Evolutionary conservation across 1,284 basidiomycete genomes (phyloP).

Genomic region (Tremellales sp.): DNA sequence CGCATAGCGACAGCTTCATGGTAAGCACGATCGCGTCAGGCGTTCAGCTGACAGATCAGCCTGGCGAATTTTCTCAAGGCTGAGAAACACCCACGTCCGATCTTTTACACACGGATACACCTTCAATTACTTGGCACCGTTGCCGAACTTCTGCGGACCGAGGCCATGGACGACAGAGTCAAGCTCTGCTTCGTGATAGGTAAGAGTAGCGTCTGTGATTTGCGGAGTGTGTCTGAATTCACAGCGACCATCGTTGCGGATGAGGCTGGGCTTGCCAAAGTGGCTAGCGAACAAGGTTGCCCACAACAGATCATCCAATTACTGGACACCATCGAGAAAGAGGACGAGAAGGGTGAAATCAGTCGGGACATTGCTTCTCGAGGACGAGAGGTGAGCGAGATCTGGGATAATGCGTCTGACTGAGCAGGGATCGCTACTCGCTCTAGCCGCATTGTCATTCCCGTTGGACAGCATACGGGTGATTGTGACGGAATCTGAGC

Average conservation of each 20-base stretch:
- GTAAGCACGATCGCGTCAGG: conserved; percentile 20
- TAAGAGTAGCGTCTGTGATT: conserved; percentile 33
- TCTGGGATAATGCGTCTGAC: background rate
- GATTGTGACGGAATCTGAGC: conserved; percentile 57
- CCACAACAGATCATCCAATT: conserved; percentile 23
- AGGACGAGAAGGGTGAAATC: conserved; percentile 57
- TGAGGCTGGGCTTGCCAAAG: conserved; percentile 59
- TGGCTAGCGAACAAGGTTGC: conserved; percentile 30
- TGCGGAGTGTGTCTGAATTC: background rate
- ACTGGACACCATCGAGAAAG: conserved; percentile 46
- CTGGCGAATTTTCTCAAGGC: conserved; percentile 41
- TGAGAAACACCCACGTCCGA: no score
- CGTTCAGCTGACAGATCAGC: conserved; percentile 15
- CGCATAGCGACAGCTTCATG: conserved; percentile 42
- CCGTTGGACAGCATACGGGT: conserved; percentile 67
- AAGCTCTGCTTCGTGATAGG: conserved; percentile 65
- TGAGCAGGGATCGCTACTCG: conserved; percentile 62
- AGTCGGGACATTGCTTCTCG: conserved; percentile 56
- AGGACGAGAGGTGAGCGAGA: conserved; percentile 62
- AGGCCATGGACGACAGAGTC: conserved; percentile 34
- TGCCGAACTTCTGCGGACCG: conserved; percentile 28
- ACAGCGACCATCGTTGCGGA: conserved; percentile 68
- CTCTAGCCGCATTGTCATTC: conserved; percentile 65
- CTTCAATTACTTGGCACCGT: conserved; percentile 29
- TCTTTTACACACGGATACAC: no score